Evolutionary conservation across 768 basidiomycete genomes (phyloP), one percentile per base, ranked within the genome.

Genomic region (Macrolepiota dolichaula): DNA sequence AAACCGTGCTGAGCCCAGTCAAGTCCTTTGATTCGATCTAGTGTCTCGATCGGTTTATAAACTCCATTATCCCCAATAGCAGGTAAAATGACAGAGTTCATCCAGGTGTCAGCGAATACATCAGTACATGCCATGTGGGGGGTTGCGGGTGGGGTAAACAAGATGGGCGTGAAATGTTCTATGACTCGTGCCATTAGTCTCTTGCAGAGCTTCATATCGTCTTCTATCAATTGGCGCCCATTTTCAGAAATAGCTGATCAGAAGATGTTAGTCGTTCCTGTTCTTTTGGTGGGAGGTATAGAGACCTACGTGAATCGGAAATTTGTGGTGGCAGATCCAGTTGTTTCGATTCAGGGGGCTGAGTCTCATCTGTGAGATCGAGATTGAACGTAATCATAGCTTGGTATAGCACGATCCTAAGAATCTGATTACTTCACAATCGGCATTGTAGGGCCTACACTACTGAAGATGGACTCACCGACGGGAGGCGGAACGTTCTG

Each of bases 71-170:
- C 74, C 17, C 77, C 79, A 24, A 92, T 76, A 0, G 88, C 88
- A 11, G 86, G 86, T 53, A 83, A 76, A 40, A 88, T 86, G n/a
- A 92, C 87, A 40, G 84, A 74, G 24, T 77, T 62, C 81, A 90
- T 87, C 91, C 90, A 92, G 55, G 73, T 77, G 54, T 87, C 87
- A 0, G 89, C 91, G 57, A 92, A 79, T 0, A 83, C 73, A 68
- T 90, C 84, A 3, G 89, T 91, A 71, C 91, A 92, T 3, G 73
- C 73, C 88, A 90, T 90, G 68, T 91, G 91, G 1, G 77, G 73
- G n/a, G 86, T 85, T 5, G 84, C 78, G 4, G 86, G 81, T 27
- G 87, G 82, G 1, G 89, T 89, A 70, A 92, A 92, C 0, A 92
- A 72, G 37, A 85, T 76, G 1, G 90, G 88, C 0, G 88, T 87